These are phyloP conservation scores for Kodamaea restingae DNA, from an alignment of 805 yeast genomes.

Conservation along the genomic window DNA sequence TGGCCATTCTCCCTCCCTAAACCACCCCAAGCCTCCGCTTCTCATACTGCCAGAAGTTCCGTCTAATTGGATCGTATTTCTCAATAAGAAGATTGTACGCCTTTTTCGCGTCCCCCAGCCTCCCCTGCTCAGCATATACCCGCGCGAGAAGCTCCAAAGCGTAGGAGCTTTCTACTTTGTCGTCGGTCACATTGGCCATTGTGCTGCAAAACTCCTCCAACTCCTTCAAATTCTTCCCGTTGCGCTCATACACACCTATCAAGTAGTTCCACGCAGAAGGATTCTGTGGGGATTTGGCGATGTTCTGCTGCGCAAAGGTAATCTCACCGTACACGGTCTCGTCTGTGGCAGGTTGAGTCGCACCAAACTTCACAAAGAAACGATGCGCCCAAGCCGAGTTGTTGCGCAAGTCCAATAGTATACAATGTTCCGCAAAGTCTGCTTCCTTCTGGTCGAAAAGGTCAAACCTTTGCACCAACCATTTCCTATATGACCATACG, in stretches of 20 bases:
- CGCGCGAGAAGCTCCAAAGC: conserved; percentile 64
- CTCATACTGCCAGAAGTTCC: conserved; percentile 57
- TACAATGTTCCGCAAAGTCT: conserved; percentile 42
- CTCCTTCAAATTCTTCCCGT: conserved; percentile 24
- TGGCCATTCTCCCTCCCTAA: no score
- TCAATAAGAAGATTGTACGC: conserved; percentile 50
- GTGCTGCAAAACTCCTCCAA: conserved; percentile 44
- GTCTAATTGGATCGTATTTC: conserved; percentile 59
- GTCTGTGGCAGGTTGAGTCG: conserved; percentile 15
- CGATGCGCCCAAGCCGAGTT: conserved; percentile 95
- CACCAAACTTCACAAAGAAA: conserved; percentile 52
- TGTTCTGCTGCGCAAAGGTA: conserved; percentile 45
- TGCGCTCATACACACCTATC: conserved; percentile 46
- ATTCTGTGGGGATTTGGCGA: conserved; percentile 69
- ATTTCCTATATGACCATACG: conserved; percentile 89
- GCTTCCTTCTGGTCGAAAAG: conserved; percentile 44
- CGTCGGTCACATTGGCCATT: conserved; percentile 32
- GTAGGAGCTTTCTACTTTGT: conserved; percentile 42
- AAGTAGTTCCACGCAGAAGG: conserved; percentile 85
- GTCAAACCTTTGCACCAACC: conserved; percentile 63
- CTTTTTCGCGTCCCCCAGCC: conserved; percentile 31
- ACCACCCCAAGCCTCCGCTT: conserved; percentile 13
- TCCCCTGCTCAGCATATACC: conserved; percentile 34
- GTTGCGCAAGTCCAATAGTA: conserved; percentile 69
- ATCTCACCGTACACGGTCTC: conserved; percentile 44